These are phyloP conservation scores for Salix suchowensis DNA, from an alignment of 345 rosid genomes.

Conservation along the genomic window DNA sequence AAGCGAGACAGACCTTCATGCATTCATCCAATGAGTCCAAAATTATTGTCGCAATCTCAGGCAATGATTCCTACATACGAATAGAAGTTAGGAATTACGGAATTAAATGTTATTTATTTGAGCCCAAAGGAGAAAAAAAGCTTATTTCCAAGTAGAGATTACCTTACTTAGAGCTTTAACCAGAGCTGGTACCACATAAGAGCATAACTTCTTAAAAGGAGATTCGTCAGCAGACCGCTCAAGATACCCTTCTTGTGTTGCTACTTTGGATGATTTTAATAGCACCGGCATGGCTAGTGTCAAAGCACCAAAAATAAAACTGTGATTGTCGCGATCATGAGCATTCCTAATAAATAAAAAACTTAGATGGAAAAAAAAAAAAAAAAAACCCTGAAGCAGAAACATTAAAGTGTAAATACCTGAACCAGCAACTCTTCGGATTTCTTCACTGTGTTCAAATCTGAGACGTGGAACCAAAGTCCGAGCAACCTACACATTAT, in stretches of 20 bases:
- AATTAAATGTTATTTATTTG: neutral
- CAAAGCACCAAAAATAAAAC: neutral
- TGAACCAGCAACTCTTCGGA: conserved; percentile 2
- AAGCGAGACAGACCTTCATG: conserved; percentile 4
- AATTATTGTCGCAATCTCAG: neutral
- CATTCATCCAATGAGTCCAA: conserved; percentile 9
- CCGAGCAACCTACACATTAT: conserved; percentile 15
- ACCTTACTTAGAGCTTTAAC: conserved; percentile 16
- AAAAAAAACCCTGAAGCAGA: neutral
- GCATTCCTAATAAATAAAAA: too few relatives aligned
- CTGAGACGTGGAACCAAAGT: conserved; percentile 14
- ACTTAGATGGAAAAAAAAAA: too few relatives aligned
- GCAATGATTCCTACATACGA: neutral
- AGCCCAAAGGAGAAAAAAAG: neutral
- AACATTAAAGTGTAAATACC: neutral
- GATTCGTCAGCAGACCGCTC: neutral
- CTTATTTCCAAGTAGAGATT: neutral
- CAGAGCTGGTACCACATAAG: neutral
- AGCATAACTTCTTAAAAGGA: neutral
- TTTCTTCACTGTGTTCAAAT: neutral
- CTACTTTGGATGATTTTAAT: conserved; percentile 6
- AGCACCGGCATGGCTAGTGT: conserved; percentile 16
- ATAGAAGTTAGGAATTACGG: neutral
- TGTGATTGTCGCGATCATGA: neutral
- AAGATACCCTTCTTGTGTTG: conserved; percentile 2